These are phyloP conservation scores for Circinella minor DNA, from an alignment of 371 early-diverging fungal genomes.

Conservation along the genomic window DNA sequence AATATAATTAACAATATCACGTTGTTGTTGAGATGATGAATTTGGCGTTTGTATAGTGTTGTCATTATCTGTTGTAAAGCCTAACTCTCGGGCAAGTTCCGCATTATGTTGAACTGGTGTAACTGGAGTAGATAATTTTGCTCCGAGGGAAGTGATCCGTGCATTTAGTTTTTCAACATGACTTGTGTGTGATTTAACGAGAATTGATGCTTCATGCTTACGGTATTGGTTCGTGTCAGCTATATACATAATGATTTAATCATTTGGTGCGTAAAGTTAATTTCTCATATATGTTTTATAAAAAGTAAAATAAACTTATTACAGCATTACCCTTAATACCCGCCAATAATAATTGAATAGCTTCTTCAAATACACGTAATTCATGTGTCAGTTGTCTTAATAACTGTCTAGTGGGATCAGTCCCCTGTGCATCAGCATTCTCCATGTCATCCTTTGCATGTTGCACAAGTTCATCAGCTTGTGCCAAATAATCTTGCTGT, in stretches of 20 bases:
- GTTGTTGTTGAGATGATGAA: not conserved
- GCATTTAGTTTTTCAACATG: slow-evolving; percentile 53
- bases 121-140: slow-evolving; percentile 39
- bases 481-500: slow-evolving; percentile 44
- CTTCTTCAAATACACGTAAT: slow-evolving; percentile 59
- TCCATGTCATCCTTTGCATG: slow-evolving; percentile 13
- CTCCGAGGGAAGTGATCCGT: slow-evolving; percentile 36
- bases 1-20: slow-evolving; percentile 11
- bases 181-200: slow-evolving; percentile 52
- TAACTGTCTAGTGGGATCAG: slow-evolving; percentile 5
- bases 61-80: slow-evolving; percentile 25
- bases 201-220: slow-evolving; percentile 53
- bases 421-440: slow-evolving; percentile 12
- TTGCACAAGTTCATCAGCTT: slow-evolving; percentile 48
- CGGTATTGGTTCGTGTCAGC: slow-evolving; percentile 60
- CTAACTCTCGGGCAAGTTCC: slow-evolving; percentile 50
- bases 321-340: slow-evolving; percentile 47
- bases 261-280: no score
- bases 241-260: slow-evolving; percentile 16
- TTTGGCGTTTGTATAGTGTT: not conserved
- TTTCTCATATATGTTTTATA: no score
- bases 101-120: slow-evolving; percentile 37
- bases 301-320: no score
- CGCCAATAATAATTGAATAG: slow-evolving; percentile 61
- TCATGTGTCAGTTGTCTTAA: slow-evolving; percentile 37